Evolutionary conservation across 768 basidiomycete species (phyloP).

Genomic region (Fomitopsis serialis): DNA sequence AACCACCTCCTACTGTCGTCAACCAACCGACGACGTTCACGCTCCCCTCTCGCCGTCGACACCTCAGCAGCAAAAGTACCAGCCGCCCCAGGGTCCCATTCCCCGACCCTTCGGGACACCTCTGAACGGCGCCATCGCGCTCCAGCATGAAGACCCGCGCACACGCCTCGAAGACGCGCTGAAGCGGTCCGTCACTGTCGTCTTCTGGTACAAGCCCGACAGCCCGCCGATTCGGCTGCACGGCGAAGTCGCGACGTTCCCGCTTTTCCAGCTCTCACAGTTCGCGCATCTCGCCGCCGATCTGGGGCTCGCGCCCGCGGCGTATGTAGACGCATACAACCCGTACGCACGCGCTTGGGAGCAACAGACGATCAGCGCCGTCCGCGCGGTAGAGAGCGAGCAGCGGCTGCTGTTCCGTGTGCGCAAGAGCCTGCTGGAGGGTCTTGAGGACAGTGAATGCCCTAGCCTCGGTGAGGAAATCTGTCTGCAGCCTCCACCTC

Average conservation of each 20-base stretch:
- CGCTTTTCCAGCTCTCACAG: conserved; percentile 54
- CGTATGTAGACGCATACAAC: conserved; percentile 61
- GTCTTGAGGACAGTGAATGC: conserved; percentile 54
- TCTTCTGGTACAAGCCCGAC: conserved; percentile 66
- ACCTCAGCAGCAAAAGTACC: conserved; percentile 1
- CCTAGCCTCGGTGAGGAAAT: conserved; percentile 52
- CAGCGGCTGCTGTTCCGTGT: conserved; percentile 60
- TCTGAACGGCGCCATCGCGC: not conserved
- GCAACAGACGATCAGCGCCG: conserved; percentile 55
- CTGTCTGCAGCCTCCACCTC: conserved; percentile 32
- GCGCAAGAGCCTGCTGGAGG: conserved; percentile 53
- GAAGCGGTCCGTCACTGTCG: conserved; percentile 54
- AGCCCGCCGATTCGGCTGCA: conserved; percentile 53
- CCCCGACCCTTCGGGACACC: not conserved
- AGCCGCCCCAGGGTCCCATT: no score
- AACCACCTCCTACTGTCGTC: not conserved
- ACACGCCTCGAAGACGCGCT: conserved; percentile 28
- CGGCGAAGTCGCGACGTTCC: conserved; percentile 56
- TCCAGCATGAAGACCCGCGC: conserved; percentile 5
- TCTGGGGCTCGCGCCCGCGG: conserved; percentile 43
- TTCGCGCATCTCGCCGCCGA: conserved; percentile 48
- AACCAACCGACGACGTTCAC: not conserved
- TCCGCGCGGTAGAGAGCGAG: conserved; percentile 52
- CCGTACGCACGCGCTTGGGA: conserved; percentile 56
- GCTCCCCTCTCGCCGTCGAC: conserved; percentile 1